Evolutionary conservation across 805 yeast genomes (phyloP).

Genomic region (Zygotorulaspora sp.): DNA sequence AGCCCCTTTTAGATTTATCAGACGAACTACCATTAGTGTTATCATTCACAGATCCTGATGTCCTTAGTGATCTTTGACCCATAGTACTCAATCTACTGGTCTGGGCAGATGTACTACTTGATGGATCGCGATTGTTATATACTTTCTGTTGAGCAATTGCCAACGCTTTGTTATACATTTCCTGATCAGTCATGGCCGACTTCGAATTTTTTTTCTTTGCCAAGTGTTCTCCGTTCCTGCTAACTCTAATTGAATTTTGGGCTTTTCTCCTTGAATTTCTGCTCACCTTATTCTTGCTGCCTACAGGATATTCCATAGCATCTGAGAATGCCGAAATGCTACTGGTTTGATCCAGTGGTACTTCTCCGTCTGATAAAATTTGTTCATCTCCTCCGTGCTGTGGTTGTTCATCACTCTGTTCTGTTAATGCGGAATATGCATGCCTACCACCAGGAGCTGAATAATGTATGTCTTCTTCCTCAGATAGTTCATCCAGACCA

Average conservation of each 20-base stretch:
- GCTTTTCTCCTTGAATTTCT: slow-evolving; percentile 1
- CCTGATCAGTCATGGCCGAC: slow-evolving; percentile 35
- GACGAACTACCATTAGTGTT: slow-evolving; percentile 3
- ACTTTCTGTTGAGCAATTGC: slow-evolving; percentile 54
- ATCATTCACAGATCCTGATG: not conserved
- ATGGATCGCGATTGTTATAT: slow-evolving; percentile 40
- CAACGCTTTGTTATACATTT: slow-evolving; percentile 52
- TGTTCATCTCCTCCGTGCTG: not conserved
- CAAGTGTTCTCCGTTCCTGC: not conserved
- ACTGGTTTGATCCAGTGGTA: slow-evolving; percentile 23
- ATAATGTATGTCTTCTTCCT: slow-evolving; percentile 19
- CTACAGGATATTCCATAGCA: slow-evolving; percentile 26
- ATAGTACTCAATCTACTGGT: slow-evolving; percentile 12
- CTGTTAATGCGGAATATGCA: slow-evolving; percentile 7
- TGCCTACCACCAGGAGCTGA: slow-evolving; percentile 6
- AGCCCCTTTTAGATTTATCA: slow-evolving; percentile 1
- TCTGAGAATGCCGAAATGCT: slow-evolving; percentile 28
- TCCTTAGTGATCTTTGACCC: slow-evolving; percentile 25
- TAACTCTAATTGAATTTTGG: not conserved
- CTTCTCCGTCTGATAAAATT: slow-evolving; percentile 4
- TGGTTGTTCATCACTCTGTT: slow-evolving; percentile 6
- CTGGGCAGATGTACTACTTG: slow-evolving; percentile 4
- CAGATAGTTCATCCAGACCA: slow-evolving; percentile 16
- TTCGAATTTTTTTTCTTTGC: not conserved
- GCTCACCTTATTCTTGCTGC: not conserved